phyloP scores from a whole-genome alignment of 225 moss, liverwort and hornwort genomes.

The Sphagnum tenellum region DNA sequence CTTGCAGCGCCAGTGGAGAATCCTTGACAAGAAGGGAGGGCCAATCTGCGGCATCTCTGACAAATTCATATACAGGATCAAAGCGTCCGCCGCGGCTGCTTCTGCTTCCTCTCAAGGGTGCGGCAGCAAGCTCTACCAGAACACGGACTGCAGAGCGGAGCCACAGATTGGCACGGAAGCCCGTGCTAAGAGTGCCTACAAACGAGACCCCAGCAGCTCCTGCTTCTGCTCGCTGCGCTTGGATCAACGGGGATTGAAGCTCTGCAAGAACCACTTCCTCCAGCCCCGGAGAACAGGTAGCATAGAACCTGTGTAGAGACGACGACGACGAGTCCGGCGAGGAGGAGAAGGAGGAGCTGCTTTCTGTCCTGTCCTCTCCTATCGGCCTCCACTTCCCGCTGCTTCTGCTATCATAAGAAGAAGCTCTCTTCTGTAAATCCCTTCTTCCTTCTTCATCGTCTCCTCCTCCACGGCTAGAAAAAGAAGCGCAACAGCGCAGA shows the following conservation, averaged over 20 bases:
- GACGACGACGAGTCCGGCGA: too few relatives aligned
- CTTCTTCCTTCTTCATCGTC: too few relatives aligned
- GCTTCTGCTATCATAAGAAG: too few relatives aligned
- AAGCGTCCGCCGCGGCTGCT: conserved; percentile 11
- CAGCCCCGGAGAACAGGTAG: conserved; percentile 80
- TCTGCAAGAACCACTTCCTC: conserved; percentile 78
- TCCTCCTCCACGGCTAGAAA: too few relatives aligned
- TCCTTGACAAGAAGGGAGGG: conserved; percentile 54
- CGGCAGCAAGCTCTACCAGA: conserved; percentile 65
- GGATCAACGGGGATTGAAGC: conserved; percentile 54
- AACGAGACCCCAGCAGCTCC: conserved; percentile 87
- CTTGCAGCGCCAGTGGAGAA: neutral
- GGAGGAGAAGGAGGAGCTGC: too few relatives aligned
- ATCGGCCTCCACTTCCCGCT: too few relatives aligned
- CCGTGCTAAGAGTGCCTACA: conserved; percentile 42
- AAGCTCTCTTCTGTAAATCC: too few relatives aligned
- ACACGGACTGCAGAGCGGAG: conserved; percentile 73
- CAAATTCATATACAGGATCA: conserved; percentile 75
- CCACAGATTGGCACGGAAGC: conserved; percentile 67
- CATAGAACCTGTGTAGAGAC: conserved; percentile 43
- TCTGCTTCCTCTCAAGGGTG: conserved; percentile 37
- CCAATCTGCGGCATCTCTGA: conserved; percentile 67
- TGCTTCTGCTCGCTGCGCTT: conserved; percentile 50
- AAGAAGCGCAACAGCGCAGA: too few relatives aligned
- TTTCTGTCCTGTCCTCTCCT: too few relatives aligned